Conservation (phyloP, 305 asterid genomes). For the Rubia occidens region DNA sequence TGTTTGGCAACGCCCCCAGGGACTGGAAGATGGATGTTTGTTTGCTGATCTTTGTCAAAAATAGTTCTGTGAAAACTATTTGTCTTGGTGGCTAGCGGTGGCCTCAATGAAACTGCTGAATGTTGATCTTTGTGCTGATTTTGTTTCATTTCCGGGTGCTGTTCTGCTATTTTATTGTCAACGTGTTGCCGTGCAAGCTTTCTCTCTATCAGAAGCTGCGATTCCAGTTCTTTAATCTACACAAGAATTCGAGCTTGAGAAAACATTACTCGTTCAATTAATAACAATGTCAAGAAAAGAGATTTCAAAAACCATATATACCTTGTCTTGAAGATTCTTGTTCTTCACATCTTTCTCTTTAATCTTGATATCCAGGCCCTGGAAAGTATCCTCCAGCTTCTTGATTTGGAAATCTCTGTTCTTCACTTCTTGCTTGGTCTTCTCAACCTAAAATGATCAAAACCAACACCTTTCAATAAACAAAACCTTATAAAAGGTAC, state of each 20-base stretch:
- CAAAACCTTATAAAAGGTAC: background rate
- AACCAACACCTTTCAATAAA: background rate
- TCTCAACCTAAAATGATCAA: slow-evolving; percentile 48
- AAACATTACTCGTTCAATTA: background rate
- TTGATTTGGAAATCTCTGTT: slow-evolving; percentile 59
- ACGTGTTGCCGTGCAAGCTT: slow-evolving; percentile 86
- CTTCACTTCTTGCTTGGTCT: slow-evolving; percentile 70
- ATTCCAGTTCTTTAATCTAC: slow-evolving; percentile 92
- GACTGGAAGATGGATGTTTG: slow-evolving; percentile 24
- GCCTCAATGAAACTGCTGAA: slow-evolving; percentile 30
- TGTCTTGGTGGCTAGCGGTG: slow-evolving; percentile 48
- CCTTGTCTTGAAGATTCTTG: slow-evolving; percentile 91
- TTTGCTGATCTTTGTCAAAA: slow-evolving; percentile 30
- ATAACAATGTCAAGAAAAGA: background rate
- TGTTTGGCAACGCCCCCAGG: slow-evolving; percentile 32
- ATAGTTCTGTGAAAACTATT: slow-evolving; percentile 24
- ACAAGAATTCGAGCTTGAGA: slow-evolving; percentile 5
- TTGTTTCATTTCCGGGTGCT: slow-evolving; percentile 32
- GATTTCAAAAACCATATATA: slow-evolving; percentile 16
- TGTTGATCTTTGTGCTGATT: slow-evolving; percentile 42
- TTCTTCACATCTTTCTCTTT: slow-evolving; percentile 71
- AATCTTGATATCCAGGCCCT: slow-evolving; percentile 65
- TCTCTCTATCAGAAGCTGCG: slow-evolving; percentile 82
- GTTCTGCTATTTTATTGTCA: slow-evolving; percentile 70
- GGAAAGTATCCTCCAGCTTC: slow-evolving; percentile 80